Conservation (phyloP, 1,284 basidiomycete species). For the Sphaerobolus stellatus region DNA sequence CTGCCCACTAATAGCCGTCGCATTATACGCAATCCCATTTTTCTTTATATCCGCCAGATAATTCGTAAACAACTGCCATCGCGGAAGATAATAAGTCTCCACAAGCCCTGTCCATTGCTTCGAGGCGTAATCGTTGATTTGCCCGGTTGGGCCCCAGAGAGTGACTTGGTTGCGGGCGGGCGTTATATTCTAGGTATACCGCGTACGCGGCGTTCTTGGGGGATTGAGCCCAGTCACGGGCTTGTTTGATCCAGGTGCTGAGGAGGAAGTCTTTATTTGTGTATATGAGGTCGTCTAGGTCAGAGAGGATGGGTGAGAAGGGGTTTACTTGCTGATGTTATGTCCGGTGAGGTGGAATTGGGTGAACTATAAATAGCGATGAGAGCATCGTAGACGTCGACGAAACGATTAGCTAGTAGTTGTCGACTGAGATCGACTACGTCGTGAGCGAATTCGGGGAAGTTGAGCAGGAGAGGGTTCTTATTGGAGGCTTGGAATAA, state of each 20-base stretch:
- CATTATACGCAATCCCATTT: slow-evolving; percentile 31
- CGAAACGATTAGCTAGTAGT: slow-evolving; percentile 41
- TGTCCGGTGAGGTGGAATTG: slow-evolving; percentile 18
- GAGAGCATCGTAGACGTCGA: slow-evolving; percentile 34
- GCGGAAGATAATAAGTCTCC: slow-evolving; percentile 35
- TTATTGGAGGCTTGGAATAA: slow-evolving; percentile 31
- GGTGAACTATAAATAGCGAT: slow-evolving; percentile 29
- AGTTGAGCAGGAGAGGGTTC: slow-evolving; percentile 20
- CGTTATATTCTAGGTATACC: slow-evolving; percentile 39
- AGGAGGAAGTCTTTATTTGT: slow-evolving; percentile 39
- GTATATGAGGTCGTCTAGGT: slow-evolving; percentile 38
- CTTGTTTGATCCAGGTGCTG: slow-evolving; percentile 38
- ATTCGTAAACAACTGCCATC: slow-evolving; percentile 39
- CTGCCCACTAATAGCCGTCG: slow-evolving; percentile 20
- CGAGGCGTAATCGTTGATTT: slow-evolving; percentile 45
- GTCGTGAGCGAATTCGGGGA: slow-evolving; percentile 42
- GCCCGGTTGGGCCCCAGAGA: slow-evolving; percentile 45
- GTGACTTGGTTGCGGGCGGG: slow-evolving; percentile 47
- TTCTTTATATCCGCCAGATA: slow-evolving; percentile 33
- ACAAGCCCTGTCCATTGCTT: slow-evolving; percentile 47
- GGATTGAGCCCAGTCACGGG: slow-evolving; percentile 30
- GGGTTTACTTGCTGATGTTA: slow-evolving; percentile 25
- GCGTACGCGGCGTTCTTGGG: slow-evolving; percentile 31
- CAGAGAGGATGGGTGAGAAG: slow-evolving; percentile 34
- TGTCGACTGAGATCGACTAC: slow-evolving; percentile 44